phyloP scores from a whole-genome alignment of 148 eudicot species.

The Simmondsia chinensis region DNA sequence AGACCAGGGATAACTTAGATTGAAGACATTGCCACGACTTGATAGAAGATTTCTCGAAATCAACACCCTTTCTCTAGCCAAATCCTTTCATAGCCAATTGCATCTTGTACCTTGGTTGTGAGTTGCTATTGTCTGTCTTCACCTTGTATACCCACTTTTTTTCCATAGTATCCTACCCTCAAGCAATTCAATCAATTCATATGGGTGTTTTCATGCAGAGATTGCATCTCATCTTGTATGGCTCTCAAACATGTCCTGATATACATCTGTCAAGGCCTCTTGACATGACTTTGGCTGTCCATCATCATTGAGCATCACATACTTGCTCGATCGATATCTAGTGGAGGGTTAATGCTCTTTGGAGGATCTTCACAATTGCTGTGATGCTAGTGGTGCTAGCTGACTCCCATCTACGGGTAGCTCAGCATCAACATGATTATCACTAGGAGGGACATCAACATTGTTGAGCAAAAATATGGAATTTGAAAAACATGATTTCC shows the following conservation, averaged over 20 bases:
- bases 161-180: constrained; percentile 7
- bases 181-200: constrained; percentile 10
- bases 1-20: constrained; percentile 1
- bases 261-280: background rate
- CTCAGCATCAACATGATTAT: no score
- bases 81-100: constrained; percentile 14
- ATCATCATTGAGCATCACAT: background rate
- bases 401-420: background rate
- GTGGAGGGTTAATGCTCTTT: background rate
- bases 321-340: background rate
- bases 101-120: constrained; percentile 9
- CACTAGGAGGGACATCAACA: background rate
- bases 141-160: constrained; percentile 14
- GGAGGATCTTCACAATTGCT: background rate
- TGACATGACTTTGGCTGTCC: constrained; percentile 11
- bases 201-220: constrained; percentile 3
- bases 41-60: constrained; percentile 4
- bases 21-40: constrained; percentile 7
- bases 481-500: no score
- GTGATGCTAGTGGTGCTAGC: background rate
- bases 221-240: constrained; percentile 11
- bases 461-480: no score
- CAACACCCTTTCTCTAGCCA: constrained; percentile 9
- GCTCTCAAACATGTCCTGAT: background rate
- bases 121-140: background rate